Base-by-base conservation (phyloP, 768 basidiomycete species). In the Clitopilus hobsonii region DNA sequence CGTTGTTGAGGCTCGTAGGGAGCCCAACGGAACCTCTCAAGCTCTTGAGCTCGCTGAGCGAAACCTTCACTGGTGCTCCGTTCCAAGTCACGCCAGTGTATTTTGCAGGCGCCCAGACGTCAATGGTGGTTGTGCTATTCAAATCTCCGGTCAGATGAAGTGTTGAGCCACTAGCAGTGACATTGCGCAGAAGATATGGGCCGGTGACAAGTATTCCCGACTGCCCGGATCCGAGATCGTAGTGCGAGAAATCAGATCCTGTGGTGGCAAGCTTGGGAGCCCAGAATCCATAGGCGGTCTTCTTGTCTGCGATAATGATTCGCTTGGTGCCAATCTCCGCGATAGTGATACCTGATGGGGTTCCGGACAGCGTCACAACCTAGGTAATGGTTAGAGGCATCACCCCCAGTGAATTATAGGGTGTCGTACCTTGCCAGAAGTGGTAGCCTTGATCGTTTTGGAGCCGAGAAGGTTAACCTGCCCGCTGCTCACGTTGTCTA, bases 231-330 rank as follows among this genome's bases (percentile, higher is more conserved):
- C 63, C 53, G 20, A 63, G 54, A 38, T 70, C 68, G 53, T 72
- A 72, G 47, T 62, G 67, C 1, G 51, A 59, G 47, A 62, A 60
- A 0, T 60, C 62, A 5, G 56, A 60, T 20, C 60, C 60, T 16
- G 49, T 59, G 29, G 36, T 60, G 0, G 61, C 54, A 1, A 89
- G 67, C 18, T 77, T 77, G 1, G 87, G 86, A 1, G 80, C 77
- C 77, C 83, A 89, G 67, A 86, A 81, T 3, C 78, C 79, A 8
- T 75, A 76, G 1, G 84, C 83, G 3, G 81, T 80, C 51, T 69
- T 67, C n/a, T 81, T 74, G 61, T 88, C 86, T 6, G 78, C 77
- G 57, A 79, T 79, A 23, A 87, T 73, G 51, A 89, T 63, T 27
- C 85, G 65, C 5, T 64, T 69, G 27, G 74, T 74, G 0, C 75